Conservation (phyloP, 805 yeast genomes). For the Blastobotrys chiropterorum region DNA sequence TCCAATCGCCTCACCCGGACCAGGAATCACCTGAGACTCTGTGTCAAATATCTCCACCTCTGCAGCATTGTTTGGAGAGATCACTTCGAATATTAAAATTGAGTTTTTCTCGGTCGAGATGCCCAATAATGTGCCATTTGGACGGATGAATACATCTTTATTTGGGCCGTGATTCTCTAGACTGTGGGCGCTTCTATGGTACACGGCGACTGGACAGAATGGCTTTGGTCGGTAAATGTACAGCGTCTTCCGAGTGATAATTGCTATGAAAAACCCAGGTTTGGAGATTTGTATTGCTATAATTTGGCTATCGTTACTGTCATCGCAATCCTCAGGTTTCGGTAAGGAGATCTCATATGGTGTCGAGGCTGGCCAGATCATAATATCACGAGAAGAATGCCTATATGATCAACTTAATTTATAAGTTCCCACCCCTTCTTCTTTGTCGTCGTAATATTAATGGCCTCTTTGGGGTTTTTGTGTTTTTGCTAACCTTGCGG, state of each 20-base stretch:
- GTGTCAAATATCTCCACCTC: neutral
- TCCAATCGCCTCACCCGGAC: conserved; percentile 37
- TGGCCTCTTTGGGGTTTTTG: too few species aligned
- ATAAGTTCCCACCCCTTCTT: neutral
- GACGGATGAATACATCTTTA: conserved; percentile 34
- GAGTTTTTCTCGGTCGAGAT: conserved; percentile 22
- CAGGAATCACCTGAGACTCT: conserved; percentile 23
- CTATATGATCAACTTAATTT: neutral
- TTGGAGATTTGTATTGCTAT: conserved; percentile 28
- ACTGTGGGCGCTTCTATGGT: conserved; percentile 40
- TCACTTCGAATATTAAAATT: conserved; percentile 15
- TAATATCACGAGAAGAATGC: too few species aligned
- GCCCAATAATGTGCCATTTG: conserved; percentile 37
- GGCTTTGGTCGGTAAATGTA: conserved; percentile 39
- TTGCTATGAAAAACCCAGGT: conserved; percentile 28
- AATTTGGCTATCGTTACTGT: conserved; percentile 29
- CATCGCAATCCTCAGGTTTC: conserved; percentile 5
- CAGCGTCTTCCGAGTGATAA: conserved; percentile 34
- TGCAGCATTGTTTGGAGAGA: neutral
- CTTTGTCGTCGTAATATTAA: too few species aligned
- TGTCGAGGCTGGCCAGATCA: conserved; percentile 32
- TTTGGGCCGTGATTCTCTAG: conserved; percentile 45
- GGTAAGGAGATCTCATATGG: conserved; percentile 22
- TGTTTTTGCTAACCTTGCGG: too few species aligned
- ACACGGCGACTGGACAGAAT: conserved; percentile 43